Percentiles rank a stretch among this genome's conserved stretches.
Conservation (phyloP, 1,139 yeast genomes). For the Suhomyces maxii region DNA sequence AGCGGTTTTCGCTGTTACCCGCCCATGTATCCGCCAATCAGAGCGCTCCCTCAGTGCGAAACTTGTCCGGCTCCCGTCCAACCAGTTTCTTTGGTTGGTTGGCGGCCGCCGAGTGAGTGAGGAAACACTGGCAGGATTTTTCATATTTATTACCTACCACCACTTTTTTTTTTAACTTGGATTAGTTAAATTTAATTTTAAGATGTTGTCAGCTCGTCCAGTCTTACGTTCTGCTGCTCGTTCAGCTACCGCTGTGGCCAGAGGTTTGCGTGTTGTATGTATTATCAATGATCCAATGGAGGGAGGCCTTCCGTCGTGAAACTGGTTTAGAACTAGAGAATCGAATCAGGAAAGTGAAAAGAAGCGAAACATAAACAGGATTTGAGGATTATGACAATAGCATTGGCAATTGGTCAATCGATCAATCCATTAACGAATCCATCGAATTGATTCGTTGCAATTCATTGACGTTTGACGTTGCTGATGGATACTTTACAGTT, state of each 20-base stretch:
- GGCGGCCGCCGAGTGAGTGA: constrained; percentile 12
- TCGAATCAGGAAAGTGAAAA: too few species aligned
- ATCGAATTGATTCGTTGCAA: neutral
- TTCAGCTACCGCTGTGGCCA: constrained; percentile 68
- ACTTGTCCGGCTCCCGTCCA: constrained; percentile 12
- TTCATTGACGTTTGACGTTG: too few species aligned
- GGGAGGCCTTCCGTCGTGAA: neutral
- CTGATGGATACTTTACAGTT: too few species aligned
- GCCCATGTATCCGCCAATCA: constrained; percentile 11
- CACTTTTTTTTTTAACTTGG: constrained; percentile 13
- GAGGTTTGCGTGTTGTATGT: constrained; percentile 67
- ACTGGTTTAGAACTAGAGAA: neutral
- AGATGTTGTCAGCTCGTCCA: constrained; percentile 81
- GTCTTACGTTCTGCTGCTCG: constrained; percentile 81
- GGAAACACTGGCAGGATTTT: constrained; percentile 13
- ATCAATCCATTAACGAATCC: neutral
- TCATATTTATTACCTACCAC: constrained; percentile 14
- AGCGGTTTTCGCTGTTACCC: constrained; percentile 5
- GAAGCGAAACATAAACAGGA: too few species aligned
- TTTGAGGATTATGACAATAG: too few species aligned
- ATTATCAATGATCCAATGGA: constrained; percentile 13
- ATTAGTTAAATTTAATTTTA: constrained; percentile 12
- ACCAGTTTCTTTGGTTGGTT: constrained; percentile 11
- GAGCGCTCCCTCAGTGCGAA: constrained; percentile 8
- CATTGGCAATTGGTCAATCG: neutral